phyloP scores from a whole-genome alignment of 768 basidiomycete species.

The Tremella fuciformis region DNA sequence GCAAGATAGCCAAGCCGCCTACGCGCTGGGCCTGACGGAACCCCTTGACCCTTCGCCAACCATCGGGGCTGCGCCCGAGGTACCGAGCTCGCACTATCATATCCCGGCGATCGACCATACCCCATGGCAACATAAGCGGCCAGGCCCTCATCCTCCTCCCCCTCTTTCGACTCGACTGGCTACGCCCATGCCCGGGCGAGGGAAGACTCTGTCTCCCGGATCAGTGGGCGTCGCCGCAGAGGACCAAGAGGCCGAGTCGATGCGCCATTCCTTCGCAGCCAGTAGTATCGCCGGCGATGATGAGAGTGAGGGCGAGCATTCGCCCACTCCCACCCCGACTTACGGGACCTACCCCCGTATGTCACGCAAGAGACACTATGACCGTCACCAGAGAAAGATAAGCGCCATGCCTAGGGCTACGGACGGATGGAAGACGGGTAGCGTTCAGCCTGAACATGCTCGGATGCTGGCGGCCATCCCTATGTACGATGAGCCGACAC shows the following conservation, averaged over 20 bases:
- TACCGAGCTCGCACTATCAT: too few species aligned
- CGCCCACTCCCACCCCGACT: background rate
- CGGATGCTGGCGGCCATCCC: background rate
- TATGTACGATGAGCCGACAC: slow-evolving; percentile 2
- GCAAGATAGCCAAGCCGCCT: too few species aligned
- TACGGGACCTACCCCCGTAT: too few species aligned
- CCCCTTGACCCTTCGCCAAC: too few species aligned
- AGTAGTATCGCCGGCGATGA: background rate
- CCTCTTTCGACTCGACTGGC: background rate
- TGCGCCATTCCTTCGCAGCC: background rate
- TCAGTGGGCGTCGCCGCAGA: background rate
- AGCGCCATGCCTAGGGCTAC: background rate
- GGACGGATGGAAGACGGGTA: background rate
- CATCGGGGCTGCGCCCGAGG: too few species aligned
- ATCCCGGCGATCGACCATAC: background rate
- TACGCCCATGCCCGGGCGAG: background rate
- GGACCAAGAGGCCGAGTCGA: background rate
- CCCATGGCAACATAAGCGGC: background rate
- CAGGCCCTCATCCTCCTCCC: background rate
- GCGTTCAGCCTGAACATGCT: background rate
- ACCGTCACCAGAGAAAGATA: background rate
- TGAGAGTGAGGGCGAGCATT: background rate
- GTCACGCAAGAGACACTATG: too few species aligned
- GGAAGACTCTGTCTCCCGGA: background rate
- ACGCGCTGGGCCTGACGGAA: too few species aligned